Conservation (phyloP, 441 rosid genomes). For the Populus trichocarpa region DNA sequence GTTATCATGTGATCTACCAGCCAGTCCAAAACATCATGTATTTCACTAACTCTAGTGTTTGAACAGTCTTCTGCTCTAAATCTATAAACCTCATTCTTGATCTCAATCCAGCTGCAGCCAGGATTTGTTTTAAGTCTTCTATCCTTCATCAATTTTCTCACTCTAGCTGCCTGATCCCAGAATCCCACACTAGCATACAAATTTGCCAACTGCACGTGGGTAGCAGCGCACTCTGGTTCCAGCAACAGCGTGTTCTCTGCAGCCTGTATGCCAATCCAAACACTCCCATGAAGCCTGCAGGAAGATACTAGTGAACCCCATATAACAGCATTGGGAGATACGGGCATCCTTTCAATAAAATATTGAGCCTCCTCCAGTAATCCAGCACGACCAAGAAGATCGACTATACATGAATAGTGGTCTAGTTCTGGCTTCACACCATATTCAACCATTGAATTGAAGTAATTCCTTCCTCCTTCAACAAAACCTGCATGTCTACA, state of each 20-base stretch:
- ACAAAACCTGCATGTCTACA: constrained; percentile 58
- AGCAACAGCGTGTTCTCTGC: constrained; percentile 33
- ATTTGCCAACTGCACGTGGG: constrained; percentile 62
- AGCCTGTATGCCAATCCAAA: constrained; percentile 44
- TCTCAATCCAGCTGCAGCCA: constrained; percentile 65
- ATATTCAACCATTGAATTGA: constrained; percentile 39
- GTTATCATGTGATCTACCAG: background rate
- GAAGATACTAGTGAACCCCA: constrained; percentile 61
- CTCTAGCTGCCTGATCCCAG: constrained; percentile 54
- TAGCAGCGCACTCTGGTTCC: constrained; percentile 46
- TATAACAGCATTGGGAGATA: constrained; percentile 56
- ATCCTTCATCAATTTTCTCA: constrained; percentile 53
- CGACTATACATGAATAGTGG: constrained; percentile 62
- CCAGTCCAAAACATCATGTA: background rate
- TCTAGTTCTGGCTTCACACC: constrained; percentile 46
- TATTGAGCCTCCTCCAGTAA: constrained; percentile 47
- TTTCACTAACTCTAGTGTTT: background rate
- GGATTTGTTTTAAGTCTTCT: constrained; percentile 52
- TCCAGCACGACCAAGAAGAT: constrained; percentile 65
- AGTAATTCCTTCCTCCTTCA: constrained; percentile 53
- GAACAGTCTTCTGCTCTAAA: constrained; percentile 52
- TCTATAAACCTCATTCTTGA: constrained; percentile 41
- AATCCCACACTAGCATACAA: constrained; percentile 55
- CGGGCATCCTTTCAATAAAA: constrained; percentile 42
- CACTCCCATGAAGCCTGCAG: constrained; percentile 44